Evolutionary conservation across 1,139 yeast species (phyloP).

Genomic region (Hemisphaericaspora lyxosophila): DNA sequence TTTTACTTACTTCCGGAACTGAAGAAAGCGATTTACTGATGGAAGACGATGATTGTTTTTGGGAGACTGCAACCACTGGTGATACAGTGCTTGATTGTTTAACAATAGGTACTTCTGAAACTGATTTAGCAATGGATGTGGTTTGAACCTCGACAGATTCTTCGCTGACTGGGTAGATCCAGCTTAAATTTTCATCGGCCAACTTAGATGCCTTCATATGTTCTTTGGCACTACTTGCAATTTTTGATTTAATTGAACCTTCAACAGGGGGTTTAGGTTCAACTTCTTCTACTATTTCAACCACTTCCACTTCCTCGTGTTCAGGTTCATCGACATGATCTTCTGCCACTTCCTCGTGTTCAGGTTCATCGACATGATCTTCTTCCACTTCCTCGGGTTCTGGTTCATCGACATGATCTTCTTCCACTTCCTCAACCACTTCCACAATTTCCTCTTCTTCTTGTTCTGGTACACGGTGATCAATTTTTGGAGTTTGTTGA

Average conservation of each 20-base stretch:
- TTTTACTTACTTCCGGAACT: neutral
- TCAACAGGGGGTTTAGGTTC: neutral
- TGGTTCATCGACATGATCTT: neutral
- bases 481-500: neutral
- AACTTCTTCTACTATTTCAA: conserved; percentile 4
- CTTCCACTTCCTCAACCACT: conserved; percentile 4
- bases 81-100: conserved; percentile 4
- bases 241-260: neutral
- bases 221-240: neutral
- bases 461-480: conserved; percentile 1
- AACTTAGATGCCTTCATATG: too few relatives aligned
- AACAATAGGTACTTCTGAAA: conserved; percentile 1
- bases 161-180: neutral
- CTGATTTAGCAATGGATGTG: conserved; percentile 4
- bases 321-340: neutral
- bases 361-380: neutral
- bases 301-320: conserved; percentile 4
- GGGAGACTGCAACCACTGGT: conserved; percentile 5
- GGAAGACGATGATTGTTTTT: neutral
- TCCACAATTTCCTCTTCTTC: conserved; percentile 5
- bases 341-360: conserved; percentile 3
- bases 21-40: neutral
- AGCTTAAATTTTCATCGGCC: conserved; percentile 1
- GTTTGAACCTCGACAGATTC: conserved; percentile 3
- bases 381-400: neutral